Conservation (phyloP, 495 filamentous ascomycete species). For the Talaromyces wortmannii region DNA sequence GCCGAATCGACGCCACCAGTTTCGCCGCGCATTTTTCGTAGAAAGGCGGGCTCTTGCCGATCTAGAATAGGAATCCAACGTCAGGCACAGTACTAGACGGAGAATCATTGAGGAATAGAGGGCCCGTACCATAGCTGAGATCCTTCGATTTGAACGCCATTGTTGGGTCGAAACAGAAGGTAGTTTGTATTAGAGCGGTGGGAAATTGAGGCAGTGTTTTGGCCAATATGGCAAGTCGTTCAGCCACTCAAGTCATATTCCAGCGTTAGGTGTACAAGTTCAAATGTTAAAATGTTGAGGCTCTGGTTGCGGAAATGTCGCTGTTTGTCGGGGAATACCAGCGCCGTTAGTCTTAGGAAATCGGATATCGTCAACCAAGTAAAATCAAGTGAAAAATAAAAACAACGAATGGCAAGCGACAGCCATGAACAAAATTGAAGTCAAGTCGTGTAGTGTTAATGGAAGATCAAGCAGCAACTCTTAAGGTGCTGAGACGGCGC, state of each 20-base stretch:
- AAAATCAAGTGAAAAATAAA: no score
- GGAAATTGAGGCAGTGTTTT: neutral
- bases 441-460: neutral
- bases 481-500: neutral
- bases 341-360: neutral
- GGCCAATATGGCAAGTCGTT: neutral
- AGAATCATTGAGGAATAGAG: neutral
- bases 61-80: slow-evolving; percentile 16
- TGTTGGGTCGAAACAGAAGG: neutral
- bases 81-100: neutral
- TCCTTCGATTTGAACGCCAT: slow-evolving; percentile 44
- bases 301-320: neutral
- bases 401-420: no score
- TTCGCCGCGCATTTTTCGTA: slow-evolving; percentile 37
- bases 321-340: no score
- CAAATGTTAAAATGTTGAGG: no score
- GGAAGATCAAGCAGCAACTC: neutral
- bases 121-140: slow-evolving; percentile 36
- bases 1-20: slow-evolving; percentile 25
- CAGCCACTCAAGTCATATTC: neutral
- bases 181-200: no score
- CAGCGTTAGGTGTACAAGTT: neutral
- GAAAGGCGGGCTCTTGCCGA: slow-evolving; percentile 38
- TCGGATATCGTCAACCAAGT: neutral
- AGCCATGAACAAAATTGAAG: no score